Conservation (phyloP, 345 rosid genomes). For the Angophora floribunda region DNA sequence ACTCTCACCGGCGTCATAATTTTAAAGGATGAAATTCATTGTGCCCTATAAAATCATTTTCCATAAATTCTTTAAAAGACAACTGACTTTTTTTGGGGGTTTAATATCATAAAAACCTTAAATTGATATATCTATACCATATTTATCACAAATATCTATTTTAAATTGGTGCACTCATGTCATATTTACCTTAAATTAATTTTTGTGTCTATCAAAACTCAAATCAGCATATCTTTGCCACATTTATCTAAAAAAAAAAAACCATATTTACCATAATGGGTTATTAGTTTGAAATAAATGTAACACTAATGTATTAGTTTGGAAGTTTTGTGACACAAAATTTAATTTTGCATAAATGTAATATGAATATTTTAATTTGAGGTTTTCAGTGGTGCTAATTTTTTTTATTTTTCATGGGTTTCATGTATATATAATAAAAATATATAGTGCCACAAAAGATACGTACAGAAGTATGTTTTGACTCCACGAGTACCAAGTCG, state of each 20-base stretch:
- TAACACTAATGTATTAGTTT: neutral
- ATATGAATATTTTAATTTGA: neutral
- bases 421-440: neutral
- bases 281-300: neutral
- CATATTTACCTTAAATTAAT: neutral
- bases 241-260: neutral
- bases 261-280: neutral
- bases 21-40: neutral
- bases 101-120: neutral
- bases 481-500: neutral
- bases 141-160: neutral
- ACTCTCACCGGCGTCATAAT: neutral
- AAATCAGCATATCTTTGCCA: rapidly evolving
- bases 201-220: no score
- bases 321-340: neutral
- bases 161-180: no score
- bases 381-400: neutral
- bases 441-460: neutral
- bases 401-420: neutral
- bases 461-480: neutral
- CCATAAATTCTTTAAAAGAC: no score
- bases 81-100: neutral
- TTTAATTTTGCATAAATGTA: neutral
- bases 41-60: neutral
- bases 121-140: neutral